Evolutionary conservation across 805 yeast genomes (phyloP), one percentile per base, ranked within the genome.

Genomic region (Lachancea mirantina): DNA sequence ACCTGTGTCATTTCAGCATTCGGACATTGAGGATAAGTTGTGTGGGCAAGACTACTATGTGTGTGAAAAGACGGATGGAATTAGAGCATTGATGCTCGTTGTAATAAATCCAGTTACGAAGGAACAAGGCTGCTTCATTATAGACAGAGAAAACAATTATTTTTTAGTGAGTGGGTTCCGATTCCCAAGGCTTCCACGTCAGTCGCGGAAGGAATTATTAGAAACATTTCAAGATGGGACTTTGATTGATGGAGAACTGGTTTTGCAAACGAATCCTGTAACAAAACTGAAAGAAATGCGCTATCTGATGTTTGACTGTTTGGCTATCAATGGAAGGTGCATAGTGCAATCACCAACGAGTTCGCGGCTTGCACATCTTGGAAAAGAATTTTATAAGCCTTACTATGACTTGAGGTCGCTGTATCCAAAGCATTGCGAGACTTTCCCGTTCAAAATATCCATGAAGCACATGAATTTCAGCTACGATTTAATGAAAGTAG

Each of bases 31-130:
- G 3, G 73, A 74, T 28, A 73, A 76, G 20, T 62, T 92, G 29
- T 53, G 70, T 51, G 60, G 68, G 3, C 76, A 78, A 38, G 97
- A 94, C 49, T 92, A 88, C 52, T 78, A 77, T 45, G 98, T 92
- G 0, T 94, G 98, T 62, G 99, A 92, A 50, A 92, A 92, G 55
- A 75, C 92, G 0, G 98, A 92, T 59, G 99, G 99, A 0, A 63
- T 89, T 30, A 66, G 99, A 33, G 85, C 94, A 38, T 62, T 92
- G 34, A 65, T 92, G 67, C 69, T 81, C 32, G 68, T 78, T 4
- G 59, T 82, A 18, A 61, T 72, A 6, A 62, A 73, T 42, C 80
- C 78, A 35, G 79, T 81, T 9, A 74, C 76, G 5, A 77, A 76
- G 18, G 89, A 84, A 28, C 97, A 92, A 55, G 89, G 94, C 3